Conservation (phyloP, 2,329 filamentous ascomycete genomes). For the Graphilbum fragrans region DNA sequence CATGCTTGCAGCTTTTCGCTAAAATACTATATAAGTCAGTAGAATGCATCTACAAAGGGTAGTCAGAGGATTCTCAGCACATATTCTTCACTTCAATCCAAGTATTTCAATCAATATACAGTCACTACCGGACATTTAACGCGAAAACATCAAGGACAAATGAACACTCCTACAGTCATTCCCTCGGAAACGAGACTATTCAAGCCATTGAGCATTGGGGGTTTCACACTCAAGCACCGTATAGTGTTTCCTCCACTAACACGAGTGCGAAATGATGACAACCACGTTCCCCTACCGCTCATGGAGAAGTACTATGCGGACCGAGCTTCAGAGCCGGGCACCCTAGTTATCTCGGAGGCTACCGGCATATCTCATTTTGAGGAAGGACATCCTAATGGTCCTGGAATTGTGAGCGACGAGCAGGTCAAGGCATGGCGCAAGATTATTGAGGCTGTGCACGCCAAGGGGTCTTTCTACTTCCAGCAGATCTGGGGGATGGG, state of each 20-base stretch:
- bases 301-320: conserved; percentile 9
- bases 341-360: conserved; percentile 7
- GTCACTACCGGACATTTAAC: too few species aligned
- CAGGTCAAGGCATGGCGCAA: conserved; percentile 9
- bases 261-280: conserved; percentile 2
- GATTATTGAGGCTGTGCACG: conserved; percentile 10
- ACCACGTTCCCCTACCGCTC: conserved; percentile 2
- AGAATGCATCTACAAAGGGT: too few species aligned
- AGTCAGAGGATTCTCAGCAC: too few species aligned
- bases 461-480: conserved; percentile 7
- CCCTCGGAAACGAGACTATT: conserved; percentile 18
- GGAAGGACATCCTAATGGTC: conserved; percentile 4
- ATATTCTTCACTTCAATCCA: too few species aligned
- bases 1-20: too few species aligned
- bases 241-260: conserved; percentile 23
- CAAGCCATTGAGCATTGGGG: conserved; percentile 16
- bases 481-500: conserved; percentile 38
- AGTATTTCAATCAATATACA: too few species aligned
- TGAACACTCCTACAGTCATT: too few species aligned
- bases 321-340: conserved; percentile 6
- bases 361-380: conserved; percentile 1
- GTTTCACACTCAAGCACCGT: conserved; percentile 34
- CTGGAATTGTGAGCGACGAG: conserved; percentile 5
- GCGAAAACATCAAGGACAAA: too few species aligned
- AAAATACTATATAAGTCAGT: too few species aligned